A percentile compares a stretch with the other conserved stretches of the same genome.
These are phyloP conservation scores for Arthrobotrys sinensis DNA, from an alignment of 2,329 filamentous ascomycete species.

Conservation along the genomic window DNA sequence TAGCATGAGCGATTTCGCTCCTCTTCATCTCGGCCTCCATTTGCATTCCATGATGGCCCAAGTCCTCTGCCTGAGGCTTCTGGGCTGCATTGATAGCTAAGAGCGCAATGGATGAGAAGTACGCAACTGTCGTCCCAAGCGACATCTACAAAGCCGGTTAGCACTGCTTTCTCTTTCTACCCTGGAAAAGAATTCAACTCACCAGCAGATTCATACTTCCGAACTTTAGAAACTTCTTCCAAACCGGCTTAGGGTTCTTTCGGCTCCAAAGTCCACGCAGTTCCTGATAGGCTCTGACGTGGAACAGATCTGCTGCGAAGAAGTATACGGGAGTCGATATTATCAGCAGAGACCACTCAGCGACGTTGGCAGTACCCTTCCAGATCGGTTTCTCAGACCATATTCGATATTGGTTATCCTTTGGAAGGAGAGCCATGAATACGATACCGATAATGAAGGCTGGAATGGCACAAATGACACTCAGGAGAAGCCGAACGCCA, in stretches of 20 bases:
- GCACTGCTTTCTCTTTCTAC: background rate
- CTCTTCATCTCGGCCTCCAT: slow-evolving; percentile 69
- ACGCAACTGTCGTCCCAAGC: slow-evolving; percentile 88
- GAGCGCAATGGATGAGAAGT: slow-evolving; percentile 84
- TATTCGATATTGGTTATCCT: slow-evolving; percentile 73
- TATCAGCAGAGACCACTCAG: slow-evolving; percentile 84
- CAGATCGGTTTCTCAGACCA: slow-evolving; percentile 81
- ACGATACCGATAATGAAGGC: slow-evolving; percentile 90
- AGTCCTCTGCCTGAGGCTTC: slow-evolving; percentile 61
- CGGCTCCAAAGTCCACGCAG: slow-evolving; percentile 82
- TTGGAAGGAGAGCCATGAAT: slow-evolving; percentile 85
- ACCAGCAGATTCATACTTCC: slow-evolving; percentile 93
- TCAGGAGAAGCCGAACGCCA: slow-evolving; percentile 79
- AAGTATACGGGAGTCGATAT: slow-evolving; percentile 90
- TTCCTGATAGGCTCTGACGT: slow-evolving; percentile 83
- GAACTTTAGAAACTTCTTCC: slow-evolving; percentile 88
- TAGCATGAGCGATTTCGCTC: slow-evolving; percentile 70
- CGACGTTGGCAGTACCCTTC: slow-evolving; percentile 79
- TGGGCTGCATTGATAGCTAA: slow-evolving; percentile 77
- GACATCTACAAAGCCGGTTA: slow-evolving; percentile 73
- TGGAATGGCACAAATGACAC: slow-evolving; percentile 80
- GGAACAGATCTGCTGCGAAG: slow-evolving; percentile 87
- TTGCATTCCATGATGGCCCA: slow-evolving; percentile 63
- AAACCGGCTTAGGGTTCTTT: slow-evolving; percentile 79
- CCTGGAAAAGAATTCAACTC: slow-evolving; percentile 5